Percentiles rank a stretch among this genome's conserved stretches.
Evolutionary conservation across 208 protist genomes (phyloP).

Genomic region (Histomonas meleagridis): DNA sequence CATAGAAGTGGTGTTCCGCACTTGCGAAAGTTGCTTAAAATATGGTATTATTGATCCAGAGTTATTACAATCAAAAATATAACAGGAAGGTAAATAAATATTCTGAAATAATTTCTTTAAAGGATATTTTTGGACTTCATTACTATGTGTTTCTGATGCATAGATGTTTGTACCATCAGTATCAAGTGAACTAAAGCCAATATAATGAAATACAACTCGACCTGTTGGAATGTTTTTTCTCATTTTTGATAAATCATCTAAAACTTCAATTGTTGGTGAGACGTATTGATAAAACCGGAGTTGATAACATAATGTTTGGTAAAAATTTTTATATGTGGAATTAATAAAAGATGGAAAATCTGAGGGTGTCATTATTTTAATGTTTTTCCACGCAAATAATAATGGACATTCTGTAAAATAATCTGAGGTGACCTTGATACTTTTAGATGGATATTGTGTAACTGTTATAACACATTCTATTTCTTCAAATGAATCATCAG

Average conservation of each 20-base stretch:
- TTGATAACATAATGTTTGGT: not conserved
- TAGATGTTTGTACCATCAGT: not conserved
- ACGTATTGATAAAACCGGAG: slow-evolving; percentile 8
- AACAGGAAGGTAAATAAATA: not conserved
- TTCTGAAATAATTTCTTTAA: not conserved
- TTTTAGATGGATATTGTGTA: too few species aligned
- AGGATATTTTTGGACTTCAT: not conserved
- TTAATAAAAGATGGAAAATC: too few species aligned
- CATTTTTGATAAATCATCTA: not conserved
- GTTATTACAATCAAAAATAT: not conserved
- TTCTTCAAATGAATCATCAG: too few species aligned
- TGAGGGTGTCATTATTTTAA: too few species aligned
- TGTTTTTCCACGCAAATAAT: too few species aligned
- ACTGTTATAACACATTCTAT: too few species aligned
- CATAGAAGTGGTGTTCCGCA: too few species aligned
- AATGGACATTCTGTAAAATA: too few species aligned
- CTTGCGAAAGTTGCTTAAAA: too few species aligned
- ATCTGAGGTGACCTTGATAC: too few species aligned
- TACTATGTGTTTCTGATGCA: not conserved
- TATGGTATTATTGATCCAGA: too few species aligned
- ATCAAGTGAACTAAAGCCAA: not conserved
- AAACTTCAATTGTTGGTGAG: not conserved
- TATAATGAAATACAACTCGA: not conserved
- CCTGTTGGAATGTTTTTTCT: not conserved
- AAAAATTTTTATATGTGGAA: not conserved